Conservation (phyloP, 345 rosid genomes). For the Eucalyptus viminalis region DNA sequence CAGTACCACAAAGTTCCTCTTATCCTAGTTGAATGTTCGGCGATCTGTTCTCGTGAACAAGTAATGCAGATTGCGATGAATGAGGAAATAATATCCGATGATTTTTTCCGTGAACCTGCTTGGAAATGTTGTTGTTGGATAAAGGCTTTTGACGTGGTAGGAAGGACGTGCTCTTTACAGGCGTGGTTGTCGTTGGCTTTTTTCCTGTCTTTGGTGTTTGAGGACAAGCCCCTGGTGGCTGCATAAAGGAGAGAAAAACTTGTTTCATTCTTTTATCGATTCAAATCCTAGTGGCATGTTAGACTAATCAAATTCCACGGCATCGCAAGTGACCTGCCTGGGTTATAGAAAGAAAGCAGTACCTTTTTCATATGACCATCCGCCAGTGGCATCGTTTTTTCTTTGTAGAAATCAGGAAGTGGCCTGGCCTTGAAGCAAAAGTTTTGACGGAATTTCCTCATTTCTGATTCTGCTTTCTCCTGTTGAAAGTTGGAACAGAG, state of each 20-base stretch:
- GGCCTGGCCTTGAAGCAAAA: conserved; percentile 95
- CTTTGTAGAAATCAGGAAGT: conserved; percentile 75
- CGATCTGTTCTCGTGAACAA: conserved; percentile 17
- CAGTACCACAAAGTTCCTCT: background rate
- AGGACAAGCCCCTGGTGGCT: conserved; percentile 1
- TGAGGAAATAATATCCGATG: background rate
- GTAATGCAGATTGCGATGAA: background rate
- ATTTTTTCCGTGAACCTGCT: conserved; percentile 13
- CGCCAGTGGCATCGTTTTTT: conserved; percentile 9
- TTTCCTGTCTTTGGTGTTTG: conserved; percentile 7
- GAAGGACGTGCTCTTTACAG: background rate
- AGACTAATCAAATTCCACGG: background rate
- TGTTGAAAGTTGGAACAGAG: conserved; percentile 10
- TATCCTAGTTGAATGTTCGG: conserved; percentile 19
- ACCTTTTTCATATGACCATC: conserved; percentile 39
- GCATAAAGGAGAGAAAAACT: background rate
- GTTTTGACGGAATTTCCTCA: conserved; percentile 43
- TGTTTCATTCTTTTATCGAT: background rate
- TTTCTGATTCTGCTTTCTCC: conserved; percentile 61
- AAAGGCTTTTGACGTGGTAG: conserved; percentile 9
- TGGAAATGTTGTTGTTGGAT: background rate
- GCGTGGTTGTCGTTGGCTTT: background rate
- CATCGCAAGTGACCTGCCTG: background rate
- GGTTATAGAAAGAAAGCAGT: background rate
- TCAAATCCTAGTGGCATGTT: background rate